phyloP scores from a whole-genome alignment of 2,329 filamentous ascomycete species.

The Colletotrichum tofieldiae region DNA sequence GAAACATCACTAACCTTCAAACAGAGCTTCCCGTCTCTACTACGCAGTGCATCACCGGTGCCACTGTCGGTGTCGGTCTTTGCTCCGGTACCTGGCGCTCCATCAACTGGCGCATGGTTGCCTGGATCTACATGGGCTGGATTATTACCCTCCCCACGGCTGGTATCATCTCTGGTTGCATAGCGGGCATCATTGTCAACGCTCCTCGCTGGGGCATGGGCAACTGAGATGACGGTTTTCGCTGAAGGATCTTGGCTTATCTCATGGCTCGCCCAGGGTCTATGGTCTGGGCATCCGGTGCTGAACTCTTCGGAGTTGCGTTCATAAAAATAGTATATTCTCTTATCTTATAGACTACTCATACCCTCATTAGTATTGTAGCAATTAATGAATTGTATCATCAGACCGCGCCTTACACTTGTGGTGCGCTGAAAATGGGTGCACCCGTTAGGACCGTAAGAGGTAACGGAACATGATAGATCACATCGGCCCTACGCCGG shows the following conservation, averaged over 20 bases:
- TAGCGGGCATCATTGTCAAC: constrained; percentile 73
- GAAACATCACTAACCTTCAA: neutral
- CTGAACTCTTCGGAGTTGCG: neutral
- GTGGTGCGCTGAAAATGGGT: neutral
- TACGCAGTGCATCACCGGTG: constrained; percentile 71
- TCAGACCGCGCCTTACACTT: neutral
- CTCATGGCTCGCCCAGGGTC: no score
- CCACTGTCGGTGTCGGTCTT: constrained; percentile 70
- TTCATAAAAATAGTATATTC: neutral
- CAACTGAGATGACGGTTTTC: neutral
- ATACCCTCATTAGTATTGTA: constrained; percentile 7
- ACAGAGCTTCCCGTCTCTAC: constrained; percentile 69
- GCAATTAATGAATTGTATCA: neutral
- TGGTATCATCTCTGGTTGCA: constrained; percentile 67
- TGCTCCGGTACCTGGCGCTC: constrained; percentile 67
- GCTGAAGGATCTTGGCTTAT: neutral
- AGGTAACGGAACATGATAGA: no score
- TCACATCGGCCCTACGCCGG: no score
- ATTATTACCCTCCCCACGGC: constrained; percentile 63
- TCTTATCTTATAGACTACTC: neutral
- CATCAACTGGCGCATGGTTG: constrained; percentile 72
- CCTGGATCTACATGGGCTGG: constrained; percentile 69
- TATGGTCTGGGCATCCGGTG: neutral
- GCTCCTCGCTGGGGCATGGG: constrained; percentile 62
- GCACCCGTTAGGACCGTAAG: no score